phyloP scores from a whole-genome alignment of 805 yeast genomes.

The Saccharomycopsis sp. region DNA sequence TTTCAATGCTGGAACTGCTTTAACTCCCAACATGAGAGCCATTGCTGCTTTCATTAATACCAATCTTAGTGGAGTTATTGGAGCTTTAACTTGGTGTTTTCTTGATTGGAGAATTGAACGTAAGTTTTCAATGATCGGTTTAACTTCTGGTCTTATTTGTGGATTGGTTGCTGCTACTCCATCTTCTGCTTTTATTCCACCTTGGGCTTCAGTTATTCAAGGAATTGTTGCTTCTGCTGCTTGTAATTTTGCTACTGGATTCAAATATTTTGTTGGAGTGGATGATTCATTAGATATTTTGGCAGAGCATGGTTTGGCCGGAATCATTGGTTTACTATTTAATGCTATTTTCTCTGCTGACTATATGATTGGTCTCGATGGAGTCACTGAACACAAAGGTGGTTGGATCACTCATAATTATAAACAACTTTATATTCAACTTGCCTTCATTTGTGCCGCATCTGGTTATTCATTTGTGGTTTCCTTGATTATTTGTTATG shows the following conservation, averaged over 20 bases:
- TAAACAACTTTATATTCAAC: constrained; percentile 83
- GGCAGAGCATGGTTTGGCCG: constrained; percentile 99
- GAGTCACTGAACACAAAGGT: constrained; percentile 71
- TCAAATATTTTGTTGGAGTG: constrained; percentile 69
- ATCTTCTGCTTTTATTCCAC: constrained; percentile 79
- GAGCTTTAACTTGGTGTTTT: constrained; percentile 86
- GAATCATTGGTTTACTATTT: constrained; percentile 80
- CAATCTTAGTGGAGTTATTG: constrained; percentile 80
- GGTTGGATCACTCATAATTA: constrained; percentile 91
- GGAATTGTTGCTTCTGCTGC: constrained; percentile 74
- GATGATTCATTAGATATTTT: constrained; percentile 92
- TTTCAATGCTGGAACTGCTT: constrained; percentile 86
- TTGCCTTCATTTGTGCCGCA: constrained; percentile 71
- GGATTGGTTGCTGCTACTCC: constrained; percentile 98
- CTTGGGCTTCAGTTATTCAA: constrained; percentile 82
- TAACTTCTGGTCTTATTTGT: constrained; percentile 91
- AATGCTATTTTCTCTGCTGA: constrained; percentile 82
- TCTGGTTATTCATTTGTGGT: constrained; percentile 67
- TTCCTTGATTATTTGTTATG: constrained; percentile 61
- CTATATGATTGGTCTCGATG: constrained; percentile 86
- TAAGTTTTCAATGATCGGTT: constrained; percentile 91
- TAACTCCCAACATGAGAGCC: constrained; percentile 72
- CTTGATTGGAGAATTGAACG: constrained; percentile 80
- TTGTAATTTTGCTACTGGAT: constrained; percentile 84
- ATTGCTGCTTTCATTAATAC: constrained; percentile 89